phyloP scores from a whole-genome alignment of 129 eudicot species.

The Escallonia herrerae region DNA sequence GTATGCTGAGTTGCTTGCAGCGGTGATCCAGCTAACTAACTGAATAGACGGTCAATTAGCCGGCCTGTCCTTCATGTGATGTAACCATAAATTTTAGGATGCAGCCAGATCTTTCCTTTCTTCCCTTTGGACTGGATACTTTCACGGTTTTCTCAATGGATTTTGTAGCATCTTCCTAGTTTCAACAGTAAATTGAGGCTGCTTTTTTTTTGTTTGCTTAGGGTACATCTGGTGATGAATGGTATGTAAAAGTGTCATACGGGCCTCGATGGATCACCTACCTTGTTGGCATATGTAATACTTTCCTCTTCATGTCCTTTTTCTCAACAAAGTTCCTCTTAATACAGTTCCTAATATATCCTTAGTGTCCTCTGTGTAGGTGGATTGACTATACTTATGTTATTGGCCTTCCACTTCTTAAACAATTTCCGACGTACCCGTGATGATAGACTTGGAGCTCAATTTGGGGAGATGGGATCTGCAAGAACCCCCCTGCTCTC shows the following conservation, averaged over 20 bases:
- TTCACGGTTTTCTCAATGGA: too few relatives aligned
- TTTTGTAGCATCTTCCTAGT: too few relatives aligned
- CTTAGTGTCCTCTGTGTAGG: slow-evolving; percentile 15
- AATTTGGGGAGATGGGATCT: slow-evolving; percentile 11
- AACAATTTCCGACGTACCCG: slow-evolving; percentile 9
- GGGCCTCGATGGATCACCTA: slow-evolving; percentile 45
- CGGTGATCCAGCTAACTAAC: too few relatives aligned
- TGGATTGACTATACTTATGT: slow-evolving; percentile 23
- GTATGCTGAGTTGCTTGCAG: too few relatives aligned
- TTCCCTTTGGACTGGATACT: too few relatives aligned
- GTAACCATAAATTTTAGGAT: too few relatives aligned
- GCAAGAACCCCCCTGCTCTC: slow-evolving; percentile 19
- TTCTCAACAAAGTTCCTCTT: background rate
- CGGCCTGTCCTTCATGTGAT: too few relatives aligned
- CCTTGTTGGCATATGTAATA: slow-evolving; percentile 31
- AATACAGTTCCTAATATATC: background rate
- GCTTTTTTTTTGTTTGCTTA: background rate
- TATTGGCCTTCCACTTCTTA: slow-evolving; percentile 17
- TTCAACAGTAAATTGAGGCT: background rate
- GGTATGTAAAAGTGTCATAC: slow-evolving; percentile 37
- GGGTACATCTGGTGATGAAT: slow-evolving; percentile 20
- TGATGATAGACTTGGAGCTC: slow-evolving; percentile 6
- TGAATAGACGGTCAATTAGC: too few relatives aligned
- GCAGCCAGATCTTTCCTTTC: too few relatives aligned
- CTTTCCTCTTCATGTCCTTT: background rate